phyloP scores from a whole-genome alignment of 495 filamentous ascomycete species.

The Penicillium psychrofluorescens region DNA sequence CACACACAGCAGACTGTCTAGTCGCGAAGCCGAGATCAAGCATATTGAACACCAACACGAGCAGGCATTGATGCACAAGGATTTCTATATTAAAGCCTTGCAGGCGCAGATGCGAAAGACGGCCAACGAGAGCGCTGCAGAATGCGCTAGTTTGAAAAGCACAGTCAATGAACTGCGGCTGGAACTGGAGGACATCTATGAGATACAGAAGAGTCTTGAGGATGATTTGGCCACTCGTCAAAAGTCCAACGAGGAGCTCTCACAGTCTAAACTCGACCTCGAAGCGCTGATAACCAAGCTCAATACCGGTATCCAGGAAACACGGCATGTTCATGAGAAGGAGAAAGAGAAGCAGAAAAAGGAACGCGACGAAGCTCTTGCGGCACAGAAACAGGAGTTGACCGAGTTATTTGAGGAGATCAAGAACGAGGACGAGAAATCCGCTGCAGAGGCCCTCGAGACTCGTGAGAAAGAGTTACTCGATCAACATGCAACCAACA shows the following conservation, averaged over 20 bases:
- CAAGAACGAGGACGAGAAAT: constrained; percentile 41
- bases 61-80: constrained; percentile 41
- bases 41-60: constrained; percentile 41
- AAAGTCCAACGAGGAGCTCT: constrained; percentile 35
- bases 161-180: constrained; percentile 43
- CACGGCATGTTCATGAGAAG: constrained; percentile 26
- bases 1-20: constrained; percentile 34
- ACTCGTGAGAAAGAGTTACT: constrained; percentile 31
- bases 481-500: constrained; percentile 29
- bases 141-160: constrained; percentile 38
- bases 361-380: constrained; percentile 30
- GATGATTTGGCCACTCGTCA: constrained; percentile 32
- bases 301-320: constrained; percentile 38
- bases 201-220: constrained; percentile 45
- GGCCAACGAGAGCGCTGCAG: constrained; percentile 42
- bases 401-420: constrained; percentile 43
- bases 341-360: constrained; percentile 33
- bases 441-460: constrained; percentile 29
- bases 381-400: constrained; percentile 34
- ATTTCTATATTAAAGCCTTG: constrained; percentile 46
- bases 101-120: constrained; percentile 47
- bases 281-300: constrained; percentile 46
- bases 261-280: constrained; percentile 28
- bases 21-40: constrained; percentile 38
- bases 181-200: constrained; percentile 52